These are phyloP conservation scores for Ballota nigra DNA, from an alignment of 257 asterid species.

Conservation along the genomic window DNA sequence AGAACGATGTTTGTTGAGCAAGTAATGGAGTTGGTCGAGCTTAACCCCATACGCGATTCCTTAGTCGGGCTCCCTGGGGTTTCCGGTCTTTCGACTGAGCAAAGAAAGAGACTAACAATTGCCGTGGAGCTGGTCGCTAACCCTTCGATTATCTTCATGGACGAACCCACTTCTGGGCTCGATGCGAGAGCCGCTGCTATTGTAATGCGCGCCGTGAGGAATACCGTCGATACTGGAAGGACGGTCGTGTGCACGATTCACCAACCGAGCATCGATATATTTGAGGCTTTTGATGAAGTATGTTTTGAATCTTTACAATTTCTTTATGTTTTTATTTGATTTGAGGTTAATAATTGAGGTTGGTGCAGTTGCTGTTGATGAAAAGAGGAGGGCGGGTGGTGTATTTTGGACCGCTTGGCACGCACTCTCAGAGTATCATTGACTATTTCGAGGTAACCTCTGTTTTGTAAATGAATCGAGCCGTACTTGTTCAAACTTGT, in stretches of 20 bases:
- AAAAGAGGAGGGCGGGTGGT: constrained; percentile 53
- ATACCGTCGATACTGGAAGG: constrained; percentile 51
- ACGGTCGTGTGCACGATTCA: constrained; percentile 63
- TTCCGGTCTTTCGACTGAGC: constrained; percentile 62
- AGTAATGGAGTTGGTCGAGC: constrained; percentile 55
- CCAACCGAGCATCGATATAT: constrained; percentile 66
- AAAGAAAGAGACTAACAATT: constrained; percentile 56
- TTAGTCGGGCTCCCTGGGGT: constrained; percentile 60
- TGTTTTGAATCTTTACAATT: background rate
- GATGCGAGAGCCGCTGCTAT: constrained; percentile 70
- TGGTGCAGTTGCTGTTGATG: constrained; percentile 46
- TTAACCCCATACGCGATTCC: constrained; percentile 34
- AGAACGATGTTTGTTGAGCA: constrained; percentile 52
- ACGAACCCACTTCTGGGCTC: constrained; percentile 62
- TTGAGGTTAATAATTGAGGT: background rate
- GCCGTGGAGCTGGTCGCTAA: constrained; percentile 62
- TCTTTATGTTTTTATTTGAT: background rate
- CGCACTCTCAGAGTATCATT: constrained; percentile 40
- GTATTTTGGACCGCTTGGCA: constrained; percentile 53
- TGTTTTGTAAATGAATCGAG: background rate
- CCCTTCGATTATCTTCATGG: constrained; percentile 64
- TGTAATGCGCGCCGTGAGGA: constrained; percentile 56
- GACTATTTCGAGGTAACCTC: constrained; percentile 51
- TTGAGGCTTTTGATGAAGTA: constrained; percentile 65
- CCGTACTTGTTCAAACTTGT: no score